Conservation (phyloP, 2,329 filamentous ascomycete species). For the Fusarium annulatum region DNA sequence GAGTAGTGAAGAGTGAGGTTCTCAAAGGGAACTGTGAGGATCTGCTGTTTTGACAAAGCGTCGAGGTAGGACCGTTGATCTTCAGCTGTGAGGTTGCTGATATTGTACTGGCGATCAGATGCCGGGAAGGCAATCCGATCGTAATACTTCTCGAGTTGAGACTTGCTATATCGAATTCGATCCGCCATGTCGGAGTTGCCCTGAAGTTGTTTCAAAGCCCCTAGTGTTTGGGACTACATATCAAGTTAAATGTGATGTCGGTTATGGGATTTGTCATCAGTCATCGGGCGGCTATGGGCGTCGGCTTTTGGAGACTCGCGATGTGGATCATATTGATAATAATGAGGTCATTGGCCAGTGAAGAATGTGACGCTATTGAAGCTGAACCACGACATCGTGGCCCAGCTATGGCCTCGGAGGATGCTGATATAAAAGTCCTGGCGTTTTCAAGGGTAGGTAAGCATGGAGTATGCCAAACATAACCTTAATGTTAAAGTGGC, state of each 20-base stretch:
- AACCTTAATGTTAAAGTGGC: background rate
- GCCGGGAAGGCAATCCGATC: conserved; percentile 3
- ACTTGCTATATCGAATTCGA: background rate
- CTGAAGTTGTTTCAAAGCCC: background rate
- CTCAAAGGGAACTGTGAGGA: conserved; percentile 15
- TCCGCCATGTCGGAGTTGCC: conserved; percentile 2
- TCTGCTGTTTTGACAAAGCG: background rate
- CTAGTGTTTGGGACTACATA: background rate
- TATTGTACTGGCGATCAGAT: background rate
- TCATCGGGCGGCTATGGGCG: background rate
- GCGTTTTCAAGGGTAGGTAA: background rate
- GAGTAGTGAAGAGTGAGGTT: conserved; percentile 30
- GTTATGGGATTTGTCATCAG: background rate
- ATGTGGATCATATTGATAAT: background rate
- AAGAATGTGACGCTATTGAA: background rate
- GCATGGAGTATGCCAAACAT: rapidly evolving
- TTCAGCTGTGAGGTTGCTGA: background rate
- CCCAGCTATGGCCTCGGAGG: rapidly evolving
- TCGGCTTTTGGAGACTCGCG: background rate
- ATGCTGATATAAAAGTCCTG: rapidly evolving
- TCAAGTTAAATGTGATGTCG: background rate
- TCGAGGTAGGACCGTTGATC: background rate
- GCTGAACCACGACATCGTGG: background rate
- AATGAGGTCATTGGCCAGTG: background rate
- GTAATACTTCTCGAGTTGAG: conserved; percentile 14